Conservation (phyloP, 306 rosid species). For the Carpinus fangiana region DNA sequence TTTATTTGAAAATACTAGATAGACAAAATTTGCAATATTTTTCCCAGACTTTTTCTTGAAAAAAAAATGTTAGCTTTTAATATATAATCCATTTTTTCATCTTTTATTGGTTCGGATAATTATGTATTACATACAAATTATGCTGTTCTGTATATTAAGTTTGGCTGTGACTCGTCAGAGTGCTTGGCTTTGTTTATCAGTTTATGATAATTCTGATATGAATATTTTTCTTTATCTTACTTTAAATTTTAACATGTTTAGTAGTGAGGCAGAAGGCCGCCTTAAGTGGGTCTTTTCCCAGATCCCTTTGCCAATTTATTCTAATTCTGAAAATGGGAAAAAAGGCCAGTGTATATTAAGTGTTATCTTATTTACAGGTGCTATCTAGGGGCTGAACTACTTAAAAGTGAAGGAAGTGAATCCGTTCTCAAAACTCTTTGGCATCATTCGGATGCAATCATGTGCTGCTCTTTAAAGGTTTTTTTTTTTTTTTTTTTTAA, state of each 20-base stretch:
- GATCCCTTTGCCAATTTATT: not conserved
- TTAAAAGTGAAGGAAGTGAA: slow-evolving; percentile 81
- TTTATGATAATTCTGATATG: not conserved
- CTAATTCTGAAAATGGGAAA: not conserved
- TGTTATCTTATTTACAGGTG: slow-evolving; percentile 54
- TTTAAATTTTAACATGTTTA: not conserved
- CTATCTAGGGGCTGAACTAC: slow-evolving; percentile 81
- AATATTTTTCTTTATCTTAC: not conserved
- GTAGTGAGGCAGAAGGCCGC: not conserved
- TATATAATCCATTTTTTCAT: not conserved
- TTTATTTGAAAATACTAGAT: not conserved
- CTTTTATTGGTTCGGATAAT: no score
- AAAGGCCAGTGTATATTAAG: not conserved
- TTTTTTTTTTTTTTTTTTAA: slow-evolving; percentile 3
- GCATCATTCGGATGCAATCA: slow-evolving; percentile 89
- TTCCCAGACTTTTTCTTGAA: not conserved
- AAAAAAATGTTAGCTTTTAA: not conserved
- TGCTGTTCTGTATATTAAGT: not conserved
- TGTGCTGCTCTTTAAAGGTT: slow-evolving; percentile 94
- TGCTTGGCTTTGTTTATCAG: not conserved
- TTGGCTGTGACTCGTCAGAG: not conserved
- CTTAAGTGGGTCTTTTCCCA: not conserved
- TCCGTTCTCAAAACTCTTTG: slow-evolving; percentile 85
- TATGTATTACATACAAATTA: not conserved
- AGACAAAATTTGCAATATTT: not conserved